Conservation (phyloP, 768 basidiomycete species). For the Pleurotus djamor region DNA sequence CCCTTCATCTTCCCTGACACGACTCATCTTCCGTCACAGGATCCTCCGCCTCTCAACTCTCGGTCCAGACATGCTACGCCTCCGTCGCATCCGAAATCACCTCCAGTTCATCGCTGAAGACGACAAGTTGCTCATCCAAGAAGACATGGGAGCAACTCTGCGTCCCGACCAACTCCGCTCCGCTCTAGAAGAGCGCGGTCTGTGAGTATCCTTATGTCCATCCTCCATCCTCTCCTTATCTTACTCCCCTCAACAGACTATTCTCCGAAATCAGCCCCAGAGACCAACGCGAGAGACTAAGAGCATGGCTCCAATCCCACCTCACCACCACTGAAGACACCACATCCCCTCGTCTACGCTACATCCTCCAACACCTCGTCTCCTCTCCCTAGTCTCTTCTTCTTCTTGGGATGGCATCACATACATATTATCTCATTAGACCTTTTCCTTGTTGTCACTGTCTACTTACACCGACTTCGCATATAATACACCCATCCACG, state of each 20-base stretch:
- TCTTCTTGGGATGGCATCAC: no score
- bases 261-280: constrained; percentile 36
- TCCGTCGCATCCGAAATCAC: constrained; percentile 39
- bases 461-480: constrained; percentile 26
- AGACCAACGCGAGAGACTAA: constrained; percentile 46
- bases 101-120: constrained; percentile 53
- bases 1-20: background rate
- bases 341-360: constrained; percentile 13
- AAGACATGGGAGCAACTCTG: constrained; percentile 41
- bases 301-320: constrained; percentile 57
- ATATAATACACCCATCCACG: constrained; percentile 64
- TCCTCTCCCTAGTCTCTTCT: constrained; percentile 9
- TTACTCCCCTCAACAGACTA: constrained; percentile 21
- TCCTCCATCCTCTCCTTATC: background rate
- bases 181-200: constrained; percentile 73
- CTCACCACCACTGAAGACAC: constrained; percentile 4
- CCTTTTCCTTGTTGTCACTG: background rate
- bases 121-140: constrained; percentile 58
- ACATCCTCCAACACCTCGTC: constrained; percentile 13
- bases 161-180: constrained; percentile 56
- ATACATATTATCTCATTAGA: no score
- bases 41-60: constrained; percentile 40
- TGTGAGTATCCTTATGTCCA: constrained; percentile 45
- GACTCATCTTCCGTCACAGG: constrained; percentile 16
- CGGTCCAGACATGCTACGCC: constrained; percentile 39